These are phyloP conservation scores for Lentinula sp. DNA, from an alignment of 768 basidiomycete species.

Conservation along the genomic window DNA sequence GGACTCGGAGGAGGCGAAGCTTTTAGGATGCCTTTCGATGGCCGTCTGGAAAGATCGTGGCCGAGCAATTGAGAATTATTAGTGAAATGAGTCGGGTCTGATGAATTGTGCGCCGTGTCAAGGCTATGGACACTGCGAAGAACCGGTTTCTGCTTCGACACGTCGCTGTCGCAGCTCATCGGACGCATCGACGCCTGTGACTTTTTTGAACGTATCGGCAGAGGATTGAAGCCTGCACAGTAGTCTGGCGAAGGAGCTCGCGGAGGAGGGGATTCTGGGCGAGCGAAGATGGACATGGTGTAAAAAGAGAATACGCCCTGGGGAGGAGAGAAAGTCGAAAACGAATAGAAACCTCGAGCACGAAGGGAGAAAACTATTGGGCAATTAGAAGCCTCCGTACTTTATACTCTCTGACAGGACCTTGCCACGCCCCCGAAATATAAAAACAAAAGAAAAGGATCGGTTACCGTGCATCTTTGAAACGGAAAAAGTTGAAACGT, in stretches of 20 bases:
- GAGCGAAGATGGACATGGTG: background rate
- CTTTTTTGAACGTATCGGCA: background rate
- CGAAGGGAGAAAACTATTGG: background rate
- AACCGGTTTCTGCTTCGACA: background rate
- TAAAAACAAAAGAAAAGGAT: background rate
- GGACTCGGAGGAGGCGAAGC: conserved; percentile 1
- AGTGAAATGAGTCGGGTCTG: background rate
- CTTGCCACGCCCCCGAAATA: background rate
- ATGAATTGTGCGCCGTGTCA: background rate
- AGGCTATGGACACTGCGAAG: background rate
- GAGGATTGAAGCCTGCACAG: background rate
- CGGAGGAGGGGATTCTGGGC: conserved; percentile 3
- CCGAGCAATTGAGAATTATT: background rate
- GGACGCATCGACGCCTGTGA: background rate
- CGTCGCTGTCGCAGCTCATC: background rate
- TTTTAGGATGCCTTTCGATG: background rate
- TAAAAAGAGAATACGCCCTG: background rate
- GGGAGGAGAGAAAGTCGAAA: background rate
- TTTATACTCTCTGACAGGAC: background rate
- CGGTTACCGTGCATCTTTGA: background rate
- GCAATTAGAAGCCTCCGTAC: background rate
- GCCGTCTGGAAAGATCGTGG: background rate
- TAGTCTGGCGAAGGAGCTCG: background rate
- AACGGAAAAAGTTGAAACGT: background rate
- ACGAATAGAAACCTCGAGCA: background rate